Evolutionary conservation across 495 filamentous ascomycete genomes (phyloP).

Genomic region (Daldinia vernicosa): DNA sequence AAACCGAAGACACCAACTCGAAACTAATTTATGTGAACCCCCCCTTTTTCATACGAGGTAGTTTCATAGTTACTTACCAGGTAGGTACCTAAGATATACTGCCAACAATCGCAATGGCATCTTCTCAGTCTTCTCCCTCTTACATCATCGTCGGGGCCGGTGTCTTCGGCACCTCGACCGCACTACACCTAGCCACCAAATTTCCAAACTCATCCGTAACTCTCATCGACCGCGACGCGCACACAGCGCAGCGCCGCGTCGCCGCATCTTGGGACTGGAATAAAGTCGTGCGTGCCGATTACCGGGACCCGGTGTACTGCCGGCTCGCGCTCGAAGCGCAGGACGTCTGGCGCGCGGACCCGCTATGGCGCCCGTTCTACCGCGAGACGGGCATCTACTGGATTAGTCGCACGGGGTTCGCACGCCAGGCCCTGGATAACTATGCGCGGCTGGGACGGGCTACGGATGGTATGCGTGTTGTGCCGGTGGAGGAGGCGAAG

Average conservation of each 20-base stretch:
- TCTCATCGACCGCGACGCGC: constrained; percentile 65
- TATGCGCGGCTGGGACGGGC: constrained; percentile 57
- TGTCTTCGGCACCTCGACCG: constrained; percentile 72
- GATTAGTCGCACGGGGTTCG: constrained; percentile 58
- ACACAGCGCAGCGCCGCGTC: constrained; percentile 49
- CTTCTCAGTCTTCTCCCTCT: constrained; percentile 44
- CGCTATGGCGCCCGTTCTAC: constrained; percentile 63
- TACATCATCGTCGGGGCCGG: constrained; percentile 72
- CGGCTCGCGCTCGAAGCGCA: constrained; percentile 65
- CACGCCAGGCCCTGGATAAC: constrained; percentile 58
- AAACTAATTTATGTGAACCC: not conserved
- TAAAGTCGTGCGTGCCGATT: constrained; percentile 74
- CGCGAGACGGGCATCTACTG: constrained; percentile 66
- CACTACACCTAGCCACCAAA: constrained; percentile 63
- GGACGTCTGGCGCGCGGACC: constrained; percentile 61
- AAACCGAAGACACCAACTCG: not conserved
- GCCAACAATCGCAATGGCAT: constrained; percentile 25
- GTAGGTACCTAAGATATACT: too few relatives aligned
- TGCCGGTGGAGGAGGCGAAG: constrained; percentile 57
- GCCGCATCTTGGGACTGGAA: constrained; percentile 75
- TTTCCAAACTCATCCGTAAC: constrained; percentile 62
- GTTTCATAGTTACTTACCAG: too few relatives aligned
- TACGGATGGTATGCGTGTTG: constrained; percentile 48
- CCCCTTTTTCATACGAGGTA: not conserved
- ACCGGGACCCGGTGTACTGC: constrained; percentile 65